phyloP scores from a whole-genome alignment of 345 rosid genomes.

The Eucalyptus caleyi region DNA sequence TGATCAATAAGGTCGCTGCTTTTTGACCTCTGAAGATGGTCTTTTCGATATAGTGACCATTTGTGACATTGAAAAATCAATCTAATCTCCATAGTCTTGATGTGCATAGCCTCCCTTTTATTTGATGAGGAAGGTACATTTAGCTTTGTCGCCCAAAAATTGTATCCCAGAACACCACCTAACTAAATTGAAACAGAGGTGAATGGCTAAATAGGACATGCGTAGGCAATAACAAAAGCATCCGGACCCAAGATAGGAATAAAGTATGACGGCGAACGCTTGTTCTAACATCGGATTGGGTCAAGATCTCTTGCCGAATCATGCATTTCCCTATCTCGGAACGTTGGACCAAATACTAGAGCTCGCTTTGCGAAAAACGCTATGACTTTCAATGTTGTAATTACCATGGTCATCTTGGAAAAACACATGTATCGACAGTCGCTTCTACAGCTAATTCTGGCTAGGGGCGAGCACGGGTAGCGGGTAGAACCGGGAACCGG shows the following conservation, averaged over 20 bases:
- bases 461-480: background rate
- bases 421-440: background rate
- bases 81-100: background rate
- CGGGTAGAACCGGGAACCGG: too few relatives aligned
- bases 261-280: background rate
- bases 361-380: background rate
- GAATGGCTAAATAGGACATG: background rate
- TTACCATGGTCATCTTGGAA: background rate
- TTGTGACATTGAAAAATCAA: background rate
- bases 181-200: background rate
- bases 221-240: background rate
- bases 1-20: background rate
- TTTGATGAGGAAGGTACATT: background rate
- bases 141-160: background rate
- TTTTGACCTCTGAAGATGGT: background rate
- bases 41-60: background rate
- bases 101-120: background rate
- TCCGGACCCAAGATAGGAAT: background rate
- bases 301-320: background rate
- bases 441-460: background rate
- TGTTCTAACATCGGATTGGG: background rate
- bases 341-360: background rate
- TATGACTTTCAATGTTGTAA: background rate
- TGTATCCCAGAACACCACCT: background rate
- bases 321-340: background rate